Evolutionary conservation across 2,329 filamentous ascomycete species (phyloP).

Genomic region (Cucurbitaria berberidis): DNA sequence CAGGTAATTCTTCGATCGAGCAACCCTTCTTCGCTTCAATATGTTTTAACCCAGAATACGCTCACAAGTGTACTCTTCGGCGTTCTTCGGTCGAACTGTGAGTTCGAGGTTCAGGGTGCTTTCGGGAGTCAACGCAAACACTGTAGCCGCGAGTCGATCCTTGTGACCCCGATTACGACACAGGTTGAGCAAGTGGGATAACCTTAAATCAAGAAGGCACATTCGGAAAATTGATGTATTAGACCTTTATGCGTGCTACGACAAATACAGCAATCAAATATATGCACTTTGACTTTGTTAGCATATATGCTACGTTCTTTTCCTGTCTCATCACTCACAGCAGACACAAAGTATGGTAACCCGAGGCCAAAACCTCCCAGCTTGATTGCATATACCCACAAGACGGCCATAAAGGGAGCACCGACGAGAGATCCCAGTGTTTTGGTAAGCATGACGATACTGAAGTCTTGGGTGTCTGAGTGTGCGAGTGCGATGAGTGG

Average conservation of each 20-base stretch:
- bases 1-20: not conserved
- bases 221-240: not conserved
- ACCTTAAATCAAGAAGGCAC: not conserved
- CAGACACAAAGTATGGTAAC: constrained; percentile 45
- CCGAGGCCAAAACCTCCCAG: constrained; percentile 41
- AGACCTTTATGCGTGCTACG: constrained; percentile 6
- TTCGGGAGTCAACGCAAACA: constrained; percentile 27
- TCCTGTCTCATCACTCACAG: constrained; percentile 27
- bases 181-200: constrained; percentile 3
- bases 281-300: constrained; percentile 12
- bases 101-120: constrained; percentile 33
- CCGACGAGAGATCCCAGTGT: constrained; percentile 45
- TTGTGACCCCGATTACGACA: constrained; percentile 12
- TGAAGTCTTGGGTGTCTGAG: constrained; percentile 44
- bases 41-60: constrained; percentile 9
- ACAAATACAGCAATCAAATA: constrained; percentile 13
- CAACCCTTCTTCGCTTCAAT: not conserved
- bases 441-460: constrained; percentile 47
- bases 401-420: constrained; percentile 44
- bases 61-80: constrained; percentile 26
- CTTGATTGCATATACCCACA: constrained; percentile 46
- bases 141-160: constrained; percentile 12
- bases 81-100: constrained; percentile 26
- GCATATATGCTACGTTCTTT: not conserved
- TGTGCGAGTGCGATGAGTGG: constrained; percentile 36